Conservation (phyloP, 2,329 filamentous ascomycete species). For the Claviceps pusilla region DNA sequence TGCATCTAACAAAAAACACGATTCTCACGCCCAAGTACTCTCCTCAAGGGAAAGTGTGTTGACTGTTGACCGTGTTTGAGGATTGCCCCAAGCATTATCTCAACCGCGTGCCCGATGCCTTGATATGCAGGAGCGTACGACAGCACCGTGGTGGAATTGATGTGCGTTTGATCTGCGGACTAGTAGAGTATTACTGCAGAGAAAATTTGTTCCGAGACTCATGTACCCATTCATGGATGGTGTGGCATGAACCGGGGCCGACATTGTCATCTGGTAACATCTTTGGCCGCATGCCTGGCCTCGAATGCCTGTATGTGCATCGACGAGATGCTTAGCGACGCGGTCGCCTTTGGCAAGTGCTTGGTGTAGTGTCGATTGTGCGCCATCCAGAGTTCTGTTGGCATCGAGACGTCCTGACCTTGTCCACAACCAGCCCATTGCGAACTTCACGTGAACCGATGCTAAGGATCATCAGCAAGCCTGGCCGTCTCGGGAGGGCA, state of each 20-base stretch:
- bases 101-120: background rate
- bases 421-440: background rate
- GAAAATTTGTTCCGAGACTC: background rate
- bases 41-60: background rate
- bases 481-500: background rate
- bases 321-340: background rate
- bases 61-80: background rate
- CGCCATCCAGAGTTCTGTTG: background rate
- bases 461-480: background rate
- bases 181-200: background rate
- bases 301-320: slow-evolving; percentile 1
- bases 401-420: background rate
- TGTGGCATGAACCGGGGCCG: slow-evolving; percentile 1
- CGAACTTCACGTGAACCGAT: background rate
- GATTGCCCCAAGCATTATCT: background rate
- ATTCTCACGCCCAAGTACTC: background rate
- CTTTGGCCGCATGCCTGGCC: slow-evolving; percentile 3
- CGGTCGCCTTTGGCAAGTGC: background rate
- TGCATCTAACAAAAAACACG: background rate
- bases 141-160: background rate
- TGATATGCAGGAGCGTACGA: background rate
- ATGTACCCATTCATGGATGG: background rate
- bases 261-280: slow-evolving; percentile 2
- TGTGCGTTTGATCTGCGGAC: background rate
- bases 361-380: background rate